Evolutionary conservation across 805 yeast species (phyloP), one percentile per base, ranked within the genome.

Genomic region (Soucietia sequanensis): DNA sequence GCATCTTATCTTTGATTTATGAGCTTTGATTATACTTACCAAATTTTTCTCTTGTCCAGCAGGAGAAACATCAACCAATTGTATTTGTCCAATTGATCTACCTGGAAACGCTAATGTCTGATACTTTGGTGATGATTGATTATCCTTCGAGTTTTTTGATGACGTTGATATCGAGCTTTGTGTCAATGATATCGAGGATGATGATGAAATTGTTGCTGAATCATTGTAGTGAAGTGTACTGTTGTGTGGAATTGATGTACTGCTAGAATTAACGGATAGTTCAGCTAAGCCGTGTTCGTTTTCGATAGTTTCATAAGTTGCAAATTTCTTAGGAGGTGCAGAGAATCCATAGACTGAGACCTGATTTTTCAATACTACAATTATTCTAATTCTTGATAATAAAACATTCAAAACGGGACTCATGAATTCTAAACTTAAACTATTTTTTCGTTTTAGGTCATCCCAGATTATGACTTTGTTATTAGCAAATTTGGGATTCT

Each of bases 401-500:
- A 82, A 71, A 7, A 87, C 88, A 43, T 83, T 80, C 30, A 84
- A 63, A 4, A 91, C 81, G 0, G 91, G 85, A 30, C 81, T 76
- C 68, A 75, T 72, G 54, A 90, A 88, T 54, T 86, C 93, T 39
- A 93, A 61, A 23, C 75, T 73, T 13, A 87, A 67, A 4, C 90
- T 83, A 19, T 81, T 80, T 45, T 80, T 80, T 43, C 81, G 75
- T 58, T 86, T 85, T 41, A 86, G 59, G 56, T 91, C 98, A 60
- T 91, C 97, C 96, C 96, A 93, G 12, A 91, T 81, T 23, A 88
- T 73, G 24, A 89, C 75, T 56, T 84, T 85, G 61, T 86, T 87
- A 46, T 77, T 70, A 1, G 96, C 84, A 50, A 78, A 86, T 41
- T 77, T 72, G 15, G 96, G 96, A 39, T 72, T 73, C 42, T 74